These are phyloP conservation scores for Chytriomyces hyalinus DNA, from an alignment of 192 early-diverging fungal genomes.

Conservation along the genomic window DNA sequence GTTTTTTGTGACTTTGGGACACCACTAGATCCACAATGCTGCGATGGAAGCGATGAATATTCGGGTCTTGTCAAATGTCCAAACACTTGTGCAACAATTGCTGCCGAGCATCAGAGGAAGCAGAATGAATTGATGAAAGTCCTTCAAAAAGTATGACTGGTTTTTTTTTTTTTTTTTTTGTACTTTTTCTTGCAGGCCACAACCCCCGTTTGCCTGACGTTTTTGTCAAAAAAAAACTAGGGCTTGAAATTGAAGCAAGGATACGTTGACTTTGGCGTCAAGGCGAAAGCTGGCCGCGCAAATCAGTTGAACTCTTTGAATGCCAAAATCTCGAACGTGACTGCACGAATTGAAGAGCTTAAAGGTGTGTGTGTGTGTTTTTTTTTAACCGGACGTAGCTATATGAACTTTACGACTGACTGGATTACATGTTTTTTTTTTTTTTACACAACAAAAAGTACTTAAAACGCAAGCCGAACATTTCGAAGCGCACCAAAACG, in stretches of 20 bases:
- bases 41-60: constrained; percentile 94
- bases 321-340: constrained; percentile 43
- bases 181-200: neutral
- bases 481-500: constrained; percentile 33
- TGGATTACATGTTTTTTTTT: neutral
- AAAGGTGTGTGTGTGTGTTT: constrained; percentile 38
- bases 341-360: constrained; percentile 40
- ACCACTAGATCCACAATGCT: constrained; percentile 77
- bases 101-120: constrained; percentile 45
- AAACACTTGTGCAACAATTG: constrained; percentile 75
- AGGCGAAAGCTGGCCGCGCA: constrained; percentile 14
- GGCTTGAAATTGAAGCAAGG: constrained; percentile 43
- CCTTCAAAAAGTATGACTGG: constrained; percentile 6
- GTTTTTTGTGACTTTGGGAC: constrained; percentile 6
- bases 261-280: constrained; percentile 29
- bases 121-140: constrained; percentile 30
- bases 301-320: constrained; percentile 41
- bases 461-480: constrained; percentile 40
- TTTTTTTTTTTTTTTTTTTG: neutral
- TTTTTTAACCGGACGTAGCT: neutral
- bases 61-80: constrained; percentile 65
- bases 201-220: neutral
- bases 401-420: neutral
- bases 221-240: constrained; percentile 14
- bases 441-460: constrained; percentile 18